These are phyloP conservation scores for Gamsiella multidivaricata DNA, from an alignment of 192 early-diverging fungal species.

Conservation along the genomic window DNA sequence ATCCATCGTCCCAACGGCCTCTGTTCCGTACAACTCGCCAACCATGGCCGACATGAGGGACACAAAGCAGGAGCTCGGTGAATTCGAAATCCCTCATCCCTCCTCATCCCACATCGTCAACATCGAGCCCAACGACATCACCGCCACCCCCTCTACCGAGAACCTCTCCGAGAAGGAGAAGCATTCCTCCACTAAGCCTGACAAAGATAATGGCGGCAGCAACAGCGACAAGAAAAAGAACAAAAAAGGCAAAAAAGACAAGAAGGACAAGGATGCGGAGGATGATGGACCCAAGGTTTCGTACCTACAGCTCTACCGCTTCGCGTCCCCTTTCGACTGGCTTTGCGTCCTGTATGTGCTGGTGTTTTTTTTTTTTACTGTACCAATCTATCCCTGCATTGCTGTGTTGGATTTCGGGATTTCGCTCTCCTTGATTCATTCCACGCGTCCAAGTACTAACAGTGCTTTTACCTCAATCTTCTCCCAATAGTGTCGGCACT, in stretches of 20 bases:
- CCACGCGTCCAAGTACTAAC: not conserved
- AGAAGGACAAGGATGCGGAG: slow-evolving; percentile 33
- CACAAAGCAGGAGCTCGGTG: slow-evolving; percentile 6
- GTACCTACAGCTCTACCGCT: slow-evolving; percentile 74
- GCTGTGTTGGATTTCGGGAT: slow-evolving; percentile 48
- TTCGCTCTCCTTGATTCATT: not conserved
- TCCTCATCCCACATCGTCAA: slow-evolving; percentile 4
- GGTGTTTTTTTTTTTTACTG: not conserved
- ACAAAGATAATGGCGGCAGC: slow-evolving; percentile 22
- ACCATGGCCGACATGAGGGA: not conserved
- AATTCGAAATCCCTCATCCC: not conserved
- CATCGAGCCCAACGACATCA: slow-evolving; percentile 15
- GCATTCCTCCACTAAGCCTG: not conserved
- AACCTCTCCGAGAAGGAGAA: slow-evolving; percentile 18
- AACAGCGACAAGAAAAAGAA: slow-evolving; percentile 9
- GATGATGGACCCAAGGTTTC: slow-evolving; percentile 64
- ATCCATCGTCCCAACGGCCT: too few relatives aligned
- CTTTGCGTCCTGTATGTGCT: slow-evolving; percentile 56
- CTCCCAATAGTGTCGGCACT: slow-evolving; percentile 33
- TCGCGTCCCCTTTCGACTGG: slow-evolving; percentile 69
- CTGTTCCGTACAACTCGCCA: not conserved
- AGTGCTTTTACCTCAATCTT: not conserved
- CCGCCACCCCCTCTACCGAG: slow-evolving; percentile 22
- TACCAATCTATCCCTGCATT: slow-evolving; percentile 7
- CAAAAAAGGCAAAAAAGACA: slow-evolving; percentile 14